Evolutionary conservation across 192 early-diverging fungal species (phyloP), one percentile per base, ranked within the genome.

Genomic region (Rhizophagus clarus): DNA sequence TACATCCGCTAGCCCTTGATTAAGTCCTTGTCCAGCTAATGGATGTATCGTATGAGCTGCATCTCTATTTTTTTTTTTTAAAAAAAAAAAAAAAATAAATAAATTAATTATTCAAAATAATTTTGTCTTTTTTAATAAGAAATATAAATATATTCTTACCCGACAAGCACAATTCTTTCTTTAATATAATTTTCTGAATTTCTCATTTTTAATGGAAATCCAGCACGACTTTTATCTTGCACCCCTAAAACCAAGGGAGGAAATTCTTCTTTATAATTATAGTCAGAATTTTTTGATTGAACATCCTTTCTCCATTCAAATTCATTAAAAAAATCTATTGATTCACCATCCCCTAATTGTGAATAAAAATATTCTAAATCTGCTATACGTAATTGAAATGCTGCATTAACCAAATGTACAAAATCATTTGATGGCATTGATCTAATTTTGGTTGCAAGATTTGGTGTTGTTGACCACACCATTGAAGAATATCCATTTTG

Each of bases 1-100:
- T 0, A 94, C 94, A 84, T 99, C 97, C 20, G 90, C 88, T 5
- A 99, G 81, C 3, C 97, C 98, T 83, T 97, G 90, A 84, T 99
- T 99, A 32, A 99, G 86, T 14, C 98, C 98, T 85, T 97, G 98
- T 7, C 98, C 98, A 11, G 97, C 98, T 74, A 98, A 88, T 42
- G 98, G 98, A 81, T 99, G 97, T 63, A 98, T 92, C 1, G 94
- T 90, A 83, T 99, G 98, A 26, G 97, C 98, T 26, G 98, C 96
- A 83, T 99, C 98, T 8, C 93, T 93, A 80, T 32, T 63, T 34
- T 3, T 79, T 42, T 56, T 22, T 3, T 37, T 37, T 37, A 3
- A 37, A 37, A 37, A 37, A 37, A 3, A 37, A 37, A 37, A 37
- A 37, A 3, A 37, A 37, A 26, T 49, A 5, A 60, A 80, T 5